These are phyloP conservation scores for Fusarium luffae DNA, from an alignment of 2,329 filamentous ascomycete species.

Conservation along the genomic window DNA sequence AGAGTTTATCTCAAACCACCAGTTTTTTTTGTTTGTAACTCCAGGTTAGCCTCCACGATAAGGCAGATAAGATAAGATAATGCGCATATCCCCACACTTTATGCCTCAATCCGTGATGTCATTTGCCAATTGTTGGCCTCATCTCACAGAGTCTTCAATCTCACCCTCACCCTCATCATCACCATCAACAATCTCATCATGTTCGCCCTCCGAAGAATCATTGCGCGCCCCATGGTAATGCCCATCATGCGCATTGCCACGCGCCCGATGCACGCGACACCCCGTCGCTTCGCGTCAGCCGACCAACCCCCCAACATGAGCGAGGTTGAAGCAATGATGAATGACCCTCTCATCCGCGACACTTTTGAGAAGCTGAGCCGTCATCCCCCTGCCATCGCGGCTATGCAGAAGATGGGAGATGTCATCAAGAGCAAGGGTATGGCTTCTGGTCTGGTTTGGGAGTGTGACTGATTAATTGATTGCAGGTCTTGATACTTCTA, in stretches of 20 bases:
- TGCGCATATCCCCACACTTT: background rate
- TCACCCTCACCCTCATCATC: background rate
- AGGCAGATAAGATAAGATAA: slow-evolving; percentile 23
- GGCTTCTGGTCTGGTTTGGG: background rate
- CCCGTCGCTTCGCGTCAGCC: slow-evolving; percentile 22
- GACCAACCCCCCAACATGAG: slow-evolving; percentile 30
- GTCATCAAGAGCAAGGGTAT: slow-evolving; percentile 36
- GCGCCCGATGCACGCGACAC: slow-evolving; percentile 29
- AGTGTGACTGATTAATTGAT: background rate
- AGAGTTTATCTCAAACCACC: too few relatives aligned
- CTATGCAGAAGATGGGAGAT: slow-evolving; percentile 37
- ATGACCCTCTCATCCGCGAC: slow-evolving; percentile 35
- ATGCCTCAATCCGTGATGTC: slow-evolving; percentile 14
- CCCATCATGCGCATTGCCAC: slow-evolving; percentile 22
- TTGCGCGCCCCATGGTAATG: background rate
- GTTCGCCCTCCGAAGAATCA: slow-evolving; percentile 28
- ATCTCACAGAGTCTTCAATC: background rate
- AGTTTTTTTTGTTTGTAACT: background rate
- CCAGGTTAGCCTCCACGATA: background rate
- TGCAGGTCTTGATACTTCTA: slow-evolving; percentile 32
- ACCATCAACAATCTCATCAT: slow-evolving; percentile 11
- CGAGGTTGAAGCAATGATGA: slow-evolving; percentile 37
- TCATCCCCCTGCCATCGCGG: slow-evolving; percentile 33
- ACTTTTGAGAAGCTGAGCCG: slow-evolving; percentile 38
- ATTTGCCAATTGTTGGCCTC: slow-evolving; percentile 1